Percentiles rank a stretch among this genome's conserved stretches.
Evolutionary conservation across 805 yeast genomes (phyloP).

Genomic region (Yarrowia porcina): DNA sequence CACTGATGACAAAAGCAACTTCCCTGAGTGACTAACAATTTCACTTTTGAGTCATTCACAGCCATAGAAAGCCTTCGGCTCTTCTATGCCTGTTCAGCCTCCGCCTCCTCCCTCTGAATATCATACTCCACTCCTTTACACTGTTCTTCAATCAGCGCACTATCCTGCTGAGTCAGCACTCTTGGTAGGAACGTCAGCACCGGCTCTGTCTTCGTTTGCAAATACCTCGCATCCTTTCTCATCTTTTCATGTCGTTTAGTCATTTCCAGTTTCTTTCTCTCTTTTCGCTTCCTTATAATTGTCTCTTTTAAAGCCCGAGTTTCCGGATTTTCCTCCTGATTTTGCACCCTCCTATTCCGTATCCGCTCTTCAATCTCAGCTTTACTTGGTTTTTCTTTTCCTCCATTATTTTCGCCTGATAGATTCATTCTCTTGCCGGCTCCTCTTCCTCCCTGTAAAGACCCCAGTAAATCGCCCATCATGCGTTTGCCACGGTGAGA

Average conservation of each 20-base stretch:
- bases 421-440: too few relatives aligned
- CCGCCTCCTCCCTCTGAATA: background rate
- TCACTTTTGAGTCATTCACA: too few relatives aligned
- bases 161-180: background rate
- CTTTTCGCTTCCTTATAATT: background rate
- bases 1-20: too few relatives aligned
- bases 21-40: too few relatives aligned
- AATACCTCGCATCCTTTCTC: background rate
- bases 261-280: background rate
- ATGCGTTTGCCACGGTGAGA: background rate
- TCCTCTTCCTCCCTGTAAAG: background rate
- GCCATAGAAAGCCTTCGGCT: too few relatives aligned
- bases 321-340: background rate
- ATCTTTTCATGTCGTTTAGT: background rate
- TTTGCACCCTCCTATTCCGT: background rate
- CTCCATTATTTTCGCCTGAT: background rate
- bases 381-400: background rate
- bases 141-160: background rate
- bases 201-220: background rate
- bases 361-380: constrained; percentile 7
- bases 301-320: background rate
- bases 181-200: background rate
- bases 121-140: background rate
- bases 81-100: too few relatives aligned
- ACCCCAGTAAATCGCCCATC: background rate